Percentiles rank a stretch among this genome's conserved stretches.
These are phyloP conservation scores for Fusarium sublunatum DNA, from an alignment of 2,329 filamentous ascomycete species.

Conservation along the genomic window DNA sequence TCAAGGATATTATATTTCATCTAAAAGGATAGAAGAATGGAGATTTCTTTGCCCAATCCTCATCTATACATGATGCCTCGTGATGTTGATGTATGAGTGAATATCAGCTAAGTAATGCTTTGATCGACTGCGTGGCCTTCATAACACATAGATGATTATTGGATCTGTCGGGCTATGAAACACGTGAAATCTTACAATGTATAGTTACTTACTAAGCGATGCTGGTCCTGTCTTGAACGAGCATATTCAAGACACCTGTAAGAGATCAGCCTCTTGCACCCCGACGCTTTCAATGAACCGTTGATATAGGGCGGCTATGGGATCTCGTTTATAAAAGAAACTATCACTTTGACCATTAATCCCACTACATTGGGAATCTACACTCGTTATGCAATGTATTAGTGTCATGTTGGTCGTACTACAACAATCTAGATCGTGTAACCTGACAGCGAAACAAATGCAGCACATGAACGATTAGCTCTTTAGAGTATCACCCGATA, in stretches of 20 bases:
- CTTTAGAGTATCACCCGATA: constrained; percentile 70
- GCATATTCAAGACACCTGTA: too few relatives aligned
- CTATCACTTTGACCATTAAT: not conserved
- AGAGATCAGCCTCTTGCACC: too few relatives aligned
- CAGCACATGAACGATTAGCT: constrained; percentile 65
- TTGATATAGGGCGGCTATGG: too few relatives aligned
- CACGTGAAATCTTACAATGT: too few relatives aligned
- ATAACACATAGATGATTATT: too few relatives aligned
- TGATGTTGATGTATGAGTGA: not conserved
- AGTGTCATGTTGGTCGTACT: constrained; percentile 64
- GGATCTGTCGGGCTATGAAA: too few relatives aligned
- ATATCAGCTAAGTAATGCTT: too few relatives aligned
- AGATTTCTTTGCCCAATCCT: not conserved
- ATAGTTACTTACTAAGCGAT: too few relatives aligned
- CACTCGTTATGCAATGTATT: constrained; percentile 57
- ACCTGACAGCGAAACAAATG: constrained; percentile 67
- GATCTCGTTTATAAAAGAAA: too few relatives aligned
- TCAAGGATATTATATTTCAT: not conserved
- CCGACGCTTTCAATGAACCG: too few relatives aligned
- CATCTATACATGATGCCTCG: not conserved
- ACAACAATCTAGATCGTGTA: constrained; percentile 73
- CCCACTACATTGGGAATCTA: not conserved
- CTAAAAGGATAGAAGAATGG: not conserved
- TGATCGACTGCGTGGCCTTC: too few relatives aligned
- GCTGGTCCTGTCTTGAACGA: too few relatives aligned